These are phyloP conservation scores for Dendrobium catenatum DNA, from an alignment of 106 monocot species.

Conservation along the genomic window DNA sequence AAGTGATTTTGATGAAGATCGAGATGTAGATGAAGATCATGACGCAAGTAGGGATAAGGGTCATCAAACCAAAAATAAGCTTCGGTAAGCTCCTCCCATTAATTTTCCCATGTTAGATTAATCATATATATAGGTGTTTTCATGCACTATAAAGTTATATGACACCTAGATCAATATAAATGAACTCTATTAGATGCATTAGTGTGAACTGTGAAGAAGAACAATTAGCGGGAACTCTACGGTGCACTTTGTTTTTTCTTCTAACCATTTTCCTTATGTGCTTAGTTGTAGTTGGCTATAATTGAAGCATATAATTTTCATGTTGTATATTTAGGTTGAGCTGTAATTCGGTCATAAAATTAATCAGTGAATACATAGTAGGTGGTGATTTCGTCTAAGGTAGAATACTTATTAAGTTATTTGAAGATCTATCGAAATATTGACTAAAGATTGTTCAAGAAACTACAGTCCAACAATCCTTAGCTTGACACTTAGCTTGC, in stretches of 20 bases:
- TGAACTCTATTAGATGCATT: background rate
- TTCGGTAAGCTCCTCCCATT: slow-evolving; percentile 33
- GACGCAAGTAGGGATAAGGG: slow-evolving; percentile 49
- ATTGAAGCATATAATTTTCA: background rate
- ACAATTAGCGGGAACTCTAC: background rate
- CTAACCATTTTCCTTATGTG: background rate
- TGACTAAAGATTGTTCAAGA: background rate
- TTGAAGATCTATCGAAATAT: background rate
- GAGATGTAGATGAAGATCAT: slow-evolving; percentile 40
- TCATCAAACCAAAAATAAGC: slow-evolving; percentile 34
- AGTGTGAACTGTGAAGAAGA: background rate
- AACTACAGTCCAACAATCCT: background rate
- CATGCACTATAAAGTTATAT: background rate
- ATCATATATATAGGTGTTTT: background rate
- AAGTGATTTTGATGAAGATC: slow-evolving; percentile 46
- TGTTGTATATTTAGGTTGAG: background rate
- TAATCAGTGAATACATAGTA: background rate
- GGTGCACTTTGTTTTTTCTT: background rate
- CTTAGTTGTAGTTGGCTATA: background rate
- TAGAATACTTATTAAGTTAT: background rate
- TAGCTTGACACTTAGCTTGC: background rate
- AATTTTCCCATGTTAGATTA: background rate
- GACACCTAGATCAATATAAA: background rate
- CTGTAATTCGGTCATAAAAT: background rate
- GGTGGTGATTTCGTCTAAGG: background rate